Conservation (phyloP, 352 stramenopile species). For the Pythium apleroticum region DNA sequence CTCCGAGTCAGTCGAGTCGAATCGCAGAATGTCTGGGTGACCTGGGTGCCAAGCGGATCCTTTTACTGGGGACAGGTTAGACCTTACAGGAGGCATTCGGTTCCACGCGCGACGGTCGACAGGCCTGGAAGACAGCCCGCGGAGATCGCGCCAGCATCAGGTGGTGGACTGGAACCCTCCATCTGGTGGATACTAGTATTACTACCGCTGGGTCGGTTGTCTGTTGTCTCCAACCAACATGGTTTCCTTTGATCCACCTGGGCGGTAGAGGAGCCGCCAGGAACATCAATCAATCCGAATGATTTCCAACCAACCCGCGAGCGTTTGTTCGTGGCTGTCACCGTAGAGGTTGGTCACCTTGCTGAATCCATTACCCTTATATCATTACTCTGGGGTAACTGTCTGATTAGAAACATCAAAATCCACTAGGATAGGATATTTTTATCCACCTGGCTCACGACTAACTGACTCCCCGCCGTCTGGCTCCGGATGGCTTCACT, state of each 20-base stretch:
- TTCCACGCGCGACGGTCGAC: slow-evolving; percentile 1
- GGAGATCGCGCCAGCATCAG: not conserved
- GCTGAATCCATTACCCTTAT: not conserved
- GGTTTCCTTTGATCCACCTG: not conserved
- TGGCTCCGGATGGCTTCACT: slow-evolving; percentile 2
- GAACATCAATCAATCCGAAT: not conserved
- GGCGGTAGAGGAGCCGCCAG: not conserved
- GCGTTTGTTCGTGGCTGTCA: not conserved
- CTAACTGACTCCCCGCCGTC: not conserved
- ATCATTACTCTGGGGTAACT: not conserved
- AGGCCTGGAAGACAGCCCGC: not conserved
- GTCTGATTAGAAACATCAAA: not conserved
- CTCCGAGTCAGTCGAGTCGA: not conserved
- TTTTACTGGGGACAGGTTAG: too few relatives aligned
- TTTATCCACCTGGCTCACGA: not conserved
- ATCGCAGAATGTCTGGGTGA: slow-evolving; percentile 19
- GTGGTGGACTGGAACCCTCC: not conserved
- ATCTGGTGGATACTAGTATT: slow-evolving; percentile 4
- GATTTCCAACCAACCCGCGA: not conserved
- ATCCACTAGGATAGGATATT: not conserved
- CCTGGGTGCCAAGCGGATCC: not conserved
- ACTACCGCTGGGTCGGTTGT: not conserved
- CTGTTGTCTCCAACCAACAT: not conserved
- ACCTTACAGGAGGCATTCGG: too few relatives aligned
- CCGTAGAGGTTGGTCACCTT: not conserved